phyloP scores from a whole-genome alignment of 768 basidiomycete species.

The Mycena crocata region DNA sequence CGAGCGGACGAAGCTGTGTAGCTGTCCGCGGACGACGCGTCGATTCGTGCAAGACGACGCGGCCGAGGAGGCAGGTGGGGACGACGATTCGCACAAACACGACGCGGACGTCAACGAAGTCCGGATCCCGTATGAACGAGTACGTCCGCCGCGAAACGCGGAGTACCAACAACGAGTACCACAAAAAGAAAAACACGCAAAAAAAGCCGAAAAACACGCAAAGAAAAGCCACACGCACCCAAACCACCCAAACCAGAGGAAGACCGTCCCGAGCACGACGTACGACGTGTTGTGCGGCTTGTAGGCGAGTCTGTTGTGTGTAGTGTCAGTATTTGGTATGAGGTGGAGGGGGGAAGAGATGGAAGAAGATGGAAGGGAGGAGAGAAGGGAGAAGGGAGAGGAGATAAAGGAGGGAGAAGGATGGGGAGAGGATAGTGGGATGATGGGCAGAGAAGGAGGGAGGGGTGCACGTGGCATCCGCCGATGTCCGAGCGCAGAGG shows the following conservation, averaged over 20 bases:
- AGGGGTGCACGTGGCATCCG: neutral
- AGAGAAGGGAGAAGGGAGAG: neutral
- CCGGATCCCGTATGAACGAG: no score
- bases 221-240: slow-evolving; percentile 44
- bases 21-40: no score
- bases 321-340: slow-evolving; percentile 29
- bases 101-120: no score
- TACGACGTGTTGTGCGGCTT: slow-evolving; percentile 79
- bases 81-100: no score
- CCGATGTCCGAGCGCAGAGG: no score
- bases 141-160: no score
- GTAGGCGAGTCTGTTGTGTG: slow-evolving; percentile 56
- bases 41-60: no score
- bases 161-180: no score
- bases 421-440: neutral
- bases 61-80: no score
- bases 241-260: slow-evolving; percentile 78
- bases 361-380: neutral
- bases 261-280: slow-evolving; percentile 72
- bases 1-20: no score
- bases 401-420: neutral
- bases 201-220: neutral
- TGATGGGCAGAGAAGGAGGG: neutral
- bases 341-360: neutral
- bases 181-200: neutral